Evolutionary conservation across 352 stramenopile genomes (phyloP), one percentile per base, ranked within the genome.

Genomic region (Phytopythium vexans): DNA sequence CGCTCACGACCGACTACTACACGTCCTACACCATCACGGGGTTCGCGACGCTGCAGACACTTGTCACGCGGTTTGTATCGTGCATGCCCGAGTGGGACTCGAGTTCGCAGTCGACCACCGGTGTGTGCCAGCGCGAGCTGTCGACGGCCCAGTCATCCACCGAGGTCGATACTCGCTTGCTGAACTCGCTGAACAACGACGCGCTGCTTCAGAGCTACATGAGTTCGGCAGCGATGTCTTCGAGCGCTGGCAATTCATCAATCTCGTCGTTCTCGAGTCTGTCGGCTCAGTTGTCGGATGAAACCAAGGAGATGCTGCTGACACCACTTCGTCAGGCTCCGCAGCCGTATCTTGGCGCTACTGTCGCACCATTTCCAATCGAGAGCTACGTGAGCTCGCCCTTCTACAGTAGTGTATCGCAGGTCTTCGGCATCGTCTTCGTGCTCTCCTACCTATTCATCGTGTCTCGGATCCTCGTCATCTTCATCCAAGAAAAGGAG

Each of bases 401-500:
- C n/a, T 92, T 94, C 54, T 94, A 87, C 59, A 61, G 74, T 3
- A 58, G 54, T 6, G 62, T 85, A 10, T 72, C 68, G 39, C 51
- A 79, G 27, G 66, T 91, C 1, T 89, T 93, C 48, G 52, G 75
- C 1, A 64, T 97, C 34, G 88, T 97, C 40, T 97, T 96, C 55
- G 74, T 96, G 32, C 64, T 97, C 32, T 76, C 86, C 12, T 97
- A 95, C 60, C 52, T 97, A 35, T 94, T 91, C 61, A 79, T 86
- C 5, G 75, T 94, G 4, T 95, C 86, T 5, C 68, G 77, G 4
- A 76, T 96, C 34, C 60, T 97, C 37, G 68, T 89, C 5, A 62
- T 77, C 15, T 72, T 98, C 50, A 93, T 98, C 16, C 59, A 73
- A n/a, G 92, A 98, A 60, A 97, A 97, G 41, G 92, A 98, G 56